phyloP scores from a whole-genome alignment of 2,329 filamentous ascomycete species.

The Rutstroemia sp. region DNA sequence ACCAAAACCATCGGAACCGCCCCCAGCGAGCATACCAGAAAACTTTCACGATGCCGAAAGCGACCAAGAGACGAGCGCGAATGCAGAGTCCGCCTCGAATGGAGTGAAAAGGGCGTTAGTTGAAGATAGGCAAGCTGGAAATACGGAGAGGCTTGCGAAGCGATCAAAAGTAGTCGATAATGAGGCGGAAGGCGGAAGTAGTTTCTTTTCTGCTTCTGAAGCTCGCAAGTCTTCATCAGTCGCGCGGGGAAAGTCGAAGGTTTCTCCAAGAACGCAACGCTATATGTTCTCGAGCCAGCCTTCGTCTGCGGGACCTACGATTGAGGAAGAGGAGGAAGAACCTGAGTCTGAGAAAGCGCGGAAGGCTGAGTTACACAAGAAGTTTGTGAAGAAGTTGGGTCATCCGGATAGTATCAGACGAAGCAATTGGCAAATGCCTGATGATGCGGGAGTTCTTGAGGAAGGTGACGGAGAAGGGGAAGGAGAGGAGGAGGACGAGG shows the following conservation, averaged over 20 bases:
- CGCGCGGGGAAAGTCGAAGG: constrained; percentile 16
- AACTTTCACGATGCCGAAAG: constrained; percentile 26
- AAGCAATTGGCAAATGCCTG: constrained; percentile 48
- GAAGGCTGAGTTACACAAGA: constrained; percentile 68
- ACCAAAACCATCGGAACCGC: constrained; percentile 26
- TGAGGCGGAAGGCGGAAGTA: constrained; percentile 34
- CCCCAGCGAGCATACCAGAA: constrained; percentile 12
- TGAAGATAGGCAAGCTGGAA: constrained; percentile 39
- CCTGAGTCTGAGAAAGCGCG: constrained; percentile 48
- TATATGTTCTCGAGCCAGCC: constrained; percentile 41
- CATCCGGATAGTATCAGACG: constrained; percentile 68
- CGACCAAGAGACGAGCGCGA: constrained; percentile 16
- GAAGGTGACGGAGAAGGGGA: constrained; percentile 52
- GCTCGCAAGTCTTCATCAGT: constrained; percentile 24
- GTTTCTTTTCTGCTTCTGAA: constrained; percentile 35
- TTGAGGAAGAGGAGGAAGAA: constrained; percentile 36
- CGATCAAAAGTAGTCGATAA: constrained; percentile 34
- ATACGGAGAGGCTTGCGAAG: constrained; percentile 38
- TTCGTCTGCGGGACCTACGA: constrained; percentile 12
- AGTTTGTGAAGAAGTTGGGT: constrained; percentile 86
- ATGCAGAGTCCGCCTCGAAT: constrained; percentile 13
- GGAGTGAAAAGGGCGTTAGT: constrained; percentile 44
- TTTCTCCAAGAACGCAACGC: constrained; percentile 40
- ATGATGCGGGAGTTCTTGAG: constrained; percentile 40
- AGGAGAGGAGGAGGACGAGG: constrained; percentile 47